Conservation (phyloP, 805 yeast species). For the Saccharomycopsis microspora region DNA sequence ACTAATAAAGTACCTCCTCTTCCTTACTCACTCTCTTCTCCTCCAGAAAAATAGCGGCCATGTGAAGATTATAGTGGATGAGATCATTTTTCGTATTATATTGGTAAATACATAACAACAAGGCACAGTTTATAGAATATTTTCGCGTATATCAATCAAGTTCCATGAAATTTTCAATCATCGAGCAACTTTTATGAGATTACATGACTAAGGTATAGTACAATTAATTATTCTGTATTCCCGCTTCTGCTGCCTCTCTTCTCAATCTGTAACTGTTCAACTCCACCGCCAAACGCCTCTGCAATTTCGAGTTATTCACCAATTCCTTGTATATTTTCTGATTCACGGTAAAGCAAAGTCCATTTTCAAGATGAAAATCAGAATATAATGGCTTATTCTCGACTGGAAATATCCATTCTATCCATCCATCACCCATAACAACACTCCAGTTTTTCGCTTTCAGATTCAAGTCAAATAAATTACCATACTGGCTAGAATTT, state of each 20-base stretch:
- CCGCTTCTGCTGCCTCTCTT: conserved; percentile 1
- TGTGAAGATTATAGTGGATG: no score
- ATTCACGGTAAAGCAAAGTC: conserved; percentile 13
- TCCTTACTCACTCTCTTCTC: no score
- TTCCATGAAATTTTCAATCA: no score
- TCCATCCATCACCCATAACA: conserved; percentile 61
- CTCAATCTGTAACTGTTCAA: conserved; percentile 8
- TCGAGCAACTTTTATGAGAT: no score
- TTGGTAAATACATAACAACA: no score
- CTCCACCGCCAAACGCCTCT: conserved; percentile 13
- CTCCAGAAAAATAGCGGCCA: no score
- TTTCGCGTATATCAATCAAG: no score
- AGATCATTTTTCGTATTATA: no score
- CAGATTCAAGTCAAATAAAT: conserved; percentile 68
- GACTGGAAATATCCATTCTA: conserved; percentile 66
- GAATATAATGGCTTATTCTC: conserved; percentile 1
- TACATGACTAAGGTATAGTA: neutral
- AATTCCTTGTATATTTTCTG: conserved; percentile 10
- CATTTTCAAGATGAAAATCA: conserved; percentile 11
- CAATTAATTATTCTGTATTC: neutral
- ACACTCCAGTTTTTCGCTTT: conserved; percentile 44
- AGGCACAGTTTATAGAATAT: no score
- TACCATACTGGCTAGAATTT: conserved; percentile 36
- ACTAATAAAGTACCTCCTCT: no score
- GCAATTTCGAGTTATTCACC: conserved; percentile 12